phyloP scores from a whole-genome alignment of 108 stramenopile genomes.

The Conticribra guillardii region DNA sequence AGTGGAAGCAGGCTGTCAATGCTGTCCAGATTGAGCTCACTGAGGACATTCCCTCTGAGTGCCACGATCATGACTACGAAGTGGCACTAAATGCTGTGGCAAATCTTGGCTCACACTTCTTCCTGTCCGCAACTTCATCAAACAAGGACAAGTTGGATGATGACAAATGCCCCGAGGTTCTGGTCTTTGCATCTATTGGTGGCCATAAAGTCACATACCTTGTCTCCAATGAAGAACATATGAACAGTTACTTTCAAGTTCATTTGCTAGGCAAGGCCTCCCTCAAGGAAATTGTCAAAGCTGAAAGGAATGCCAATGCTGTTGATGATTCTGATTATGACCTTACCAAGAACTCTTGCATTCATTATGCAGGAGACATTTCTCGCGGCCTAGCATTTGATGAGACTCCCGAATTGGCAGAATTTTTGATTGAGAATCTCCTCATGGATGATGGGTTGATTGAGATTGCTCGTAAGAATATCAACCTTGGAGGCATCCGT shows the following conservation, averaged over 20 bases:
- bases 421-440: conserved; percentile 11
- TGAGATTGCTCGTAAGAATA: neutral
- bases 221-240: neutral
- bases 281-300: neutral
- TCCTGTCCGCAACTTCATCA: conserved; percentile 2
- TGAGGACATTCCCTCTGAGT: conserved; percentile 2
- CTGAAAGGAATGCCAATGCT: conserved; percentile 4
- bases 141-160: neutral
- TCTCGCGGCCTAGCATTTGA: conserved; percentile 8
- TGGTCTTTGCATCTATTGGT: conserved; percentile 6
- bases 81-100: conserved; percentile 2
- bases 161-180: neutral
- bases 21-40: no score
- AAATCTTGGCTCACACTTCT: conserved; percentile 4
- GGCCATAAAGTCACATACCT: conserved; percentile 5
- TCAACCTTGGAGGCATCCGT: neutral
- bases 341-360: conserved; percentile 1
- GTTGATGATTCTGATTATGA: conserved; percentile 6
- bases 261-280: neutral
- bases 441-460: conserved; percentile 3
- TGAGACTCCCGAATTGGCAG: conserved; percentile 9
- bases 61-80: conserved; percentile 2
- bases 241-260: neutral
- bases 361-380: conserved; percentile 6
- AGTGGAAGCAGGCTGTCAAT: no score